Evolutionary conservation across 805 yeast species (phyloP).

Genomic region (Yamadazyma tumulicola): DNA sequence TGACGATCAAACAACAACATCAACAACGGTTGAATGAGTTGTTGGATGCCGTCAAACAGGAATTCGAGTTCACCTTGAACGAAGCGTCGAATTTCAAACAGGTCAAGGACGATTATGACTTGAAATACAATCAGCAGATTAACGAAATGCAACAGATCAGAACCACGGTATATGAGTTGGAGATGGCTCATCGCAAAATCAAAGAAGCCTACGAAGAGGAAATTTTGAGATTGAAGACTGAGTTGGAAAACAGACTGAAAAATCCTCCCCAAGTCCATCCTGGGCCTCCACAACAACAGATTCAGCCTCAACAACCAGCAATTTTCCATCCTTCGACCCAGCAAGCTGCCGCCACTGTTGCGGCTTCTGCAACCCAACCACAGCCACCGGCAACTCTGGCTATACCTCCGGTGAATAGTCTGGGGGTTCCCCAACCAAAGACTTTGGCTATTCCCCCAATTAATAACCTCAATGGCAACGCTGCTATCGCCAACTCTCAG

Average conservation of each 20-base stretch:
- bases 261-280: constrained; percentile 20
- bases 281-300: constrained; percentile 13
- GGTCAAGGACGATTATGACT: constrained; percentile 90
- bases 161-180: constrained; percentile 90
- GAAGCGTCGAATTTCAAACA: constrained; percentile 84
- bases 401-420: constrained; percentile 6
- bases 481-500: constrained; percentile 17
- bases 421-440: background rate
- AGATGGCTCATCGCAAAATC: constrained; percentile 89
- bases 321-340: constrained; percentile 1
- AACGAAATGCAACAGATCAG: constrained; percentile 92
- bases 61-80: constrained; percentile 76
- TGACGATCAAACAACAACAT: constrained; percentile 35
- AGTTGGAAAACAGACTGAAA: constrained; percentile 78
- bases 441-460: constrained; percentile 7
- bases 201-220: constrained; percentile 96
- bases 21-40: constrained; percentile 65
- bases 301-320: constrained; percentile 8
- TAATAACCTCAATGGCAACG: constrained; percentile 1
- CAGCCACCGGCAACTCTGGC: constrained; percentile 3
- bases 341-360: constrained; percentile 6
- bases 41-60: constrained; percentile 87
- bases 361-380: constrained; percentile 3
- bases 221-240: constrained; percentile 77
- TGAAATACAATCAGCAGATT: constrained; percentile 85